Conservation (phyloP, 2,329 filamentous ascomycete species). For the Stagonosporopsis rhizophila region DNA sequence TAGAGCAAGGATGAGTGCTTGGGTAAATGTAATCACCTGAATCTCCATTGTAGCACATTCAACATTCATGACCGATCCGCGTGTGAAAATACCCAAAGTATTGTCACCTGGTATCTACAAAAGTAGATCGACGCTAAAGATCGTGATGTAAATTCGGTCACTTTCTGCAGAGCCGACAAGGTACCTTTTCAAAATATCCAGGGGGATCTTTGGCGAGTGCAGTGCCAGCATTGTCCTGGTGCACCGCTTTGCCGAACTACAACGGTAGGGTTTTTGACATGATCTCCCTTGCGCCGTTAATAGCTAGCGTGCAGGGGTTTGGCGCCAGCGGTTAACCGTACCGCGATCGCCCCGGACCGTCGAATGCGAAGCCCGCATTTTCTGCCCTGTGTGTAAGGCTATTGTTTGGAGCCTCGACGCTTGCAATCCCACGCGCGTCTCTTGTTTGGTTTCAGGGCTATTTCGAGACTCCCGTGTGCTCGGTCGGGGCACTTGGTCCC, state of each 20-base stretch:
- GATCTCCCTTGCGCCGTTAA: constrained; percentile 5
- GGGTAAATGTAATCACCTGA: neutral
- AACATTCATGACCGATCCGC: neutral
- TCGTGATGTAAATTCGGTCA: constrained; percentile 2
- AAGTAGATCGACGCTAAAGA: constrained; percentile 8
- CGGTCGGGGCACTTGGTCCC: neutral
- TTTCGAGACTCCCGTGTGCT: constrained; percentile 1
- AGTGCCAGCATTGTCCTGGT: neutral
- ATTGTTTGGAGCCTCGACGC: constrained; percentile 8
- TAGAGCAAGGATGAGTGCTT: neutral
- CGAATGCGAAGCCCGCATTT: constrained; percentile 7
- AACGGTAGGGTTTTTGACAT: constrained; percentile 3
- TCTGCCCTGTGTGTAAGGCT: constrained; percentile 9
- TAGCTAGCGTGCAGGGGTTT: constrained; percentile 9
- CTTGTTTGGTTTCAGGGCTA: constrained; percentile 22
- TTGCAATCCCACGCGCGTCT: constrained; percentile 11
- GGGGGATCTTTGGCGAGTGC: neutral
- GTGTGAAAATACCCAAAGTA: neutral
- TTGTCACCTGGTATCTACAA: neutral
- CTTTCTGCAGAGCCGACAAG: constrained; percentile 1
- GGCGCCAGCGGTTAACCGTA: constrained; percentile 12
- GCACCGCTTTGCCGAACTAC: neutral
- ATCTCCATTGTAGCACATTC: too few relatives aligned
- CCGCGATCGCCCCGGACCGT: constrained; percentile 19
- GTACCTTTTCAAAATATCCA: neutral